phyloP scores from a whole-genome alignment of 495 filamentous ascomycete species.

The Amorphotheca resinae region DNA sequence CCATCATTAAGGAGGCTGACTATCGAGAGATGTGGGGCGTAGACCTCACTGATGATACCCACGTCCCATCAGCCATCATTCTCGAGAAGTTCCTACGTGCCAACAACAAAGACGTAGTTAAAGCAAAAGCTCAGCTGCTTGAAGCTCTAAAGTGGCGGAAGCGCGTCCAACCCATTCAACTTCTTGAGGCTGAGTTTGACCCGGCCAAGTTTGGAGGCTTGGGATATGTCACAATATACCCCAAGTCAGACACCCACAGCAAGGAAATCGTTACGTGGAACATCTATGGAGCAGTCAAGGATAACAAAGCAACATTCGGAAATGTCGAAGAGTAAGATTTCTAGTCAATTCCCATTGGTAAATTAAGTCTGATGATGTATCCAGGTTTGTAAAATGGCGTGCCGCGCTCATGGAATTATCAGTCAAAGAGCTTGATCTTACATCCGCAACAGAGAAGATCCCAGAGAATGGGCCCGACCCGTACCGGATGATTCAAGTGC shows the following conservation, averaged over 20 bases:
- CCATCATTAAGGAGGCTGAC: slow-evolving; percentile 32
- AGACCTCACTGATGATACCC: slow-evolving; percentile 34
- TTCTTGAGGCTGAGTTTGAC: slow-evolving; percentile 24
- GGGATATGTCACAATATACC: slow-evolving; percentile 41
- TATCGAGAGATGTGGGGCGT: slow-evolving; percentile 76
- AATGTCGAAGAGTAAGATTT: slow-evolving; percentile 55
- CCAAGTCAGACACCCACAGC: slow-evolving; percentile 25
- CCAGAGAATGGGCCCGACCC: slow-evolving; percentile 63
- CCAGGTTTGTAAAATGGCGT: slow-evolving; percentile 74
- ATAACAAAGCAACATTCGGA: slow-evolving; percentile 59
- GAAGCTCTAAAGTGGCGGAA: slow-evolving; percentile 74
- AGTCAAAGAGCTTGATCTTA: slow-evolving; percentile 53
- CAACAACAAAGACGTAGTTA: slow-evolving; percentile 52
- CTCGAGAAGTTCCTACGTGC: slow-evolving; percentile 87
- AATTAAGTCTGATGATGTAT: slow-evolving; percentile 6
- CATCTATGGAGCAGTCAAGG: slow-evolving; percentile 71
- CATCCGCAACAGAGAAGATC: slow-evolving; percentile 54
- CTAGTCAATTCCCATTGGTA: slow-evolving; percentile 2
- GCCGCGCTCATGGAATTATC: slow-evolving; percentile 77
- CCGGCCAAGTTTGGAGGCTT: slow-evolving; percentile 41
- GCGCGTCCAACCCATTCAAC: slow-evolving; percentile 35
- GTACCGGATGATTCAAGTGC: slow-evolving; percentile 79
- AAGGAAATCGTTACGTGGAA: slow-evolving; percentile 66
- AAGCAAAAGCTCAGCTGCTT: slow-evolving; percentile 61
- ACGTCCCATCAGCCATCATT: slow-evolving; percentile 66